A percentile compares a stretch with the other conserved stretches of the same genome.
phyloP scores from a whole-genome alignment of 75 land plant genomes.

The Cryptomeria japonica region DNA sequence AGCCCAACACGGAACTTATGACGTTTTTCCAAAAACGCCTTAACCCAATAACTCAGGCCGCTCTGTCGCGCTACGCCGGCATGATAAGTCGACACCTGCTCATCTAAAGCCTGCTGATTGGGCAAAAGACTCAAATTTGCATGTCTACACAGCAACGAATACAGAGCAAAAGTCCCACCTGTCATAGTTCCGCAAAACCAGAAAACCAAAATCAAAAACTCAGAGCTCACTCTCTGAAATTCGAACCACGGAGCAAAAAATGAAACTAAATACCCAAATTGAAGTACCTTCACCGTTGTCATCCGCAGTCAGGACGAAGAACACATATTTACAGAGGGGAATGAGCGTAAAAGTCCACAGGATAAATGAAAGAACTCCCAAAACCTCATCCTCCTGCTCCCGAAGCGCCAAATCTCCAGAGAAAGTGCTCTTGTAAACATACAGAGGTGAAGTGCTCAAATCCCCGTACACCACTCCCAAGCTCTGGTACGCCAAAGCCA shows the following conservation, averaged over 20 bases:
- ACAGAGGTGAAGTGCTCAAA: conserved; percentile 63
- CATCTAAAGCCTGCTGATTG: conserved; percentile 23
- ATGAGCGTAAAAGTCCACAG: conserved; percentile 77
- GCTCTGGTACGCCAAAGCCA: conserved; percentile 67
- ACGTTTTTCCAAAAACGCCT: conserved; percentile 49
- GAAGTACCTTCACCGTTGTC: conserved; percentile 83
- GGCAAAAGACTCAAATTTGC: conserved; percentile 42
- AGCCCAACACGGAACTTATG: conserved; percentile 23
- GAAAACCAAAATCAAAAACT: background rate
- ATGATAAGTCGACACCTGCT: conserved; percentile 31
- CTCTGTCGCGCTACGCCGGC: conserved; percentile 16
- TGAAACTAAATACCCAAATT: background rate
- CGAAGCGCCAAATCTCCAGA: conserved; percentile 46
- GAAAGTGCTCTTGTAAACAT: conserved; percentile 70
- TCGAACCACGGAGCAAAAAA: background rate
- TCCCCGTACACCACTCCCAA: conserved; percentile 83
- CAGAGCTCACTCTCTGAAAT: background rate
- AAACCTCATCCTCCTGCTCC: conserved; percentile 62
- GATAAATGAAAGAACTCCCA: conserved; percentile 70
- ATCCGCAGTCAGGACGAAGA: conserved; percentile 69
- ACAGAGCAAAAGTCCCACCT: conserved; percentile 75
- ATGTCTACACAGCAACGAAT: conserved; percentile 54
- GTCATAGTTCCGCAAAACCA: background rate
- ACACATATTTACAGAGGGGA: conserved; percentile 68
- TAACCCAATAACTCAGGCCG: conserved; percentile 8